Conservation (phyloP, 1,284 basidiomycete species). For the Cutaneotrichosporon spelunceum region DNA sequence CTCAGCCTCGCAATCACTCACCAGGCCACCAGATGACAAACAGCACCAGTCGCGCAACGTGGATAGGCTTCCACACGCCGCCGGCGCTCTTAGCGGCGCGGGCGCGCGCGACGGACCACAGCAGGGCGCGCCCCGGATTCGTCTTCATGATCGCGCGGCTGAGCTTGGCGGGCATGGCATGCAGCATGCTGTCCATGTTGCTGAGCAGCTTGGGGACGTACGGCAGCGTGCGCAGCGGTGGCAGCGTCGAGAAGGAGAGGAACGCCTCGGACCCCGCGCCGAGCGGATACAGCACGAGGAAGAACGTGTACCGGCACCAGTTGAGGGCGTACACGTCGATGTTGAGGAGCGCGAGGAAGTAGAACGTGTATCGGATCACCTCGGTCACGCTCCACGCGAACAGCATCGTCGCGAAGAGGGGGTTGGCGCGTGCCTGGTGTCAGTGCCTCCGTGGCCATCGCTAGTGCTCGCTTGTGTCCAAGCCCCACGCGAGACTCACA, state of each 20-base stretch:
- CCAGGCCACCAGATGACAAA: constrained; percentile 90
- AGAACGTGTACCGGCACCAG: constrained; percentile 74
- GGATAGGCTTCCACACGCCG: constrained; percentile 38
- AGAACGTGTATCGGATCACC: constrained; percentile 87
- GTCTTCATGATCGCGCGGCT: constrained; percentile 28
- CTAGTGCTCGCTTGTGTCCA: not conserved
- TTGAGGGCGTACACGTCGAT: constrained; percentile 49
- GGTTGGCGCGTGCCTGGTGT: constrained; percentile 64
- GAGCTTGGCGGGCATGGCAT: constrained; percentile 30
- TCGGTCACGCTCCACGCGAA: constrained; percentile 92
- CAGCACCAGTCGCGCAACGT: constrained; percentile 61
- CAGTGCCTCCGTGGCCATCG: not conserved
- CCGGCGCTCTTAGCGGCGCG: constrained; percentile 15
- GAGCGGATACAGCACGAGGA: constrained; percentile 86
- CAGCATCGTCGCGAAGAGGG: constrained; percentile 86
- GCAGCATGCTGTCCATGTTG: constrained; percentile 24
- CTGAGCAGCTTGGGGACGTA: constrained; percentile 27
- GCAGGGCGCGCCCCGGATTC: constrained; percentile 29
- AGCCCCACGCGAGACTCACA: constrained; percentile 31
- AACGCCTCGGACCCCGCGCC: constrained; percentile 89
- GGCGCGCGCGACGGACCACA: constrained; percentile 36
- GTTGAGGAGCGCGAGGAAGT: constrained; percentile 68
- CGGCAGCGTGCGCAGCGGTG: constrained; percentile 54
- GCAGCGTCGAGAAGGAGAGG: constrained; percentile 75
- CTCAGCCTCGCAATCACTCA: constrained; percentile 52